Evolutionary conservation across 1,284 basidiomycete species (phyloP).

Genomic region (Ceratobasidium sp.): DNA sequence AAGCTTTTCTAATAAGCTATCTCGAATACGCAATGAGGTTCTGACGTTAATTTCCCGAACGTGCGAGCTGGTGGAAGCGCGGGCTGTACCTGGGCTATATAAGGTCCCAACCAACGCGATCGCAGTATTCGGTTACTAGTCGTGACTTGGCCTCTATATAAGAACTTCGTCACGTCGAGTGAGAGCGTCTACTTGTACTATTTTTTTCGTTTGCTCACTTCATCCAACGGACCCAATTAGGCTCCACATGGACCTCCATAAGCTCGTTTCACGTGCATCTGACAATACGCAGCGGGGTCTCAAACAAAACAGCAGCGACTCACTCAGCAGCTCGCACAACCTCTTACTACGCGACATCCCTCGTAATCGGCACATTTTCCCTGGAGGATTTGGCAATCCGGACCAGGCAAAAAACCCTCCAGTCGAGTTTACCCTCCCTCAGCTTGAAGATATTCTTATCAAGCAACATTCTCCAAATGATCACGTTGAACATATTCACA

Average conservation of each 20-base stretch:
- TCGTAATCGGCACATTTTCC: background rate
- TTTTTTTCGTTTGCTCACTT: too few relatives aligned
- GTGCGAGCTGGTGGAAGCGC: too few relatives aligned
- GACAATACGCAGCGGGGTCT: background rate
- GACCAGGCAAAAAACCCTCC: background rate
- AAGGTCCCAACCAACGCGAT: too few relatives aligned
- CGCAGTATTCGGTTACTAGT: too few relatives aligned
- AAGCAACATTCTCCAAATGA: background rate
- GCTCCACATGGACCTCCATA: background rate
- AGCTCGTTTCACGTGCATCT: background rate
- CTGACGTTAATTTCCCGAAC: too few relatives aligned
- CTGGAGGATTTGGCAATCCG: background rate
- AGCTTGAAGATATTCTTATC: background rate
- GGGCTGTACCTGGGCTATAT: too few relatives aligned
- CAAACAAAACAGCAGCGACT: background rate
- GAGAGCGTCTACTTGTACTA: too few relatives aligned
- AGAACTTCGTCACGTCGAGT: too few relatives aligned
- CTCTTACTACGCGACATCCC: background rate
- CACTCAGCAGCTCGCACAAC: background rate
- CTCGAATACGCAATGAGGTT: too few relatives aligned
- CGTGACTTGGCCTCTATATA: too few relatives aligned
- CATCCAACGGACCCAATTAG: too few relatives aligned
- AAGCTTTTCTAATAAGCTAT: too few relatives aligned
- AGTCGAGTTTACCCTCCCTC: background rate
- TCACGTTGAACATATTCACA: conserved; percentile 18